Conservation (phyloP, 495 filamentous ascomycete genomes). For the Podospora sp. region DNA sequence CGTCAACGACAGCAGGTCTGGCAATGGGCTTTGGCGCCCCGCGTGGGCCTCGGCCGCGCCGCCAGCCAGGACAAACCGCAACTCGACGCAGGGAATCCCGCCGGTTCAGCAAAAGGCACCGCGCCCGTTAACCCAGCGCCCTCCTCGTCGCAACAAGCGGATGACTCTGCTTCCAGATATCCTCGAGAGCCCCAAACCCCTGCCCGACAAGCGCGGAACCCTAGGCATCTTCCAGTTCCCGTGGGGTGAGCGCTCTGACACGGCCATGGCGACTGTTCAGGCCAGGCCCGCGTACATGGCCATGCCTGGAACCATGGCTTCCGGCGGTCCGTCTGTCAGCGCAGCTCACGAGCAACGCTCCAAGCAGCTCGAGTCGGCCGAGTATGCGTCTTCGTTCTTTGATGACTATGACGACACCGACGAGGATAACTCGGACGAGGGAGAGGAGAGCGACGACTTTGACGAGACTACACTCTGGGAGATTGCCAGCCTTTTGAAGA, state of each 20-base stretch:
- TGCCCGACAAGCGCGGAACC: slow-evolving; percentile 53
- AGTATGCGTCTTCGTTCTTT: slow-evolving; percentile 52
- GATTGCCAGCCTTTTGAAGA: slow-evolving; percentile 56
- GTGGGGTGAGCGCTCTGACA: slow-evolving; percentile 59
- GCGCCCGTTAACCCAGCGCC: slow-evolving; percentile 47
- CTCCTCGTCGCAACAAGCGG: slow-evolving; percentile 53
- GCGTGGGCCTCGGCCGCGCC: slow-evolving; percentile 39
- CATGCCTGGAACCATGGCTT: slow-evolving; percentile 55
- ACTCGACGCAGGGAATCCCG: slow-evolving; percentile 27
- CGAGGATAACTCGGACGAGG: slow-evolving; percentile 38
- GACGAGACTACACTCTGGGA: slow-evolving; percentile 61
- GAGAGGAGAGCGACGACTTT: slow-evolving; percentile 53
- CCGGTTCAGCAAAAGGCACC: slow-evolving; percentile 32
- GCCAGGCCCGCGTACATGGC: slow-evolving; percentile 38
- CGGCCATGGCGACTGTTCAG: slow-evolving; percentile 39
- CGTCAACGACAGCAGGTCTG: slow-evolving; percentile 23
- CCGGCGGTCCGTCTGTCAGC: slow-evolving; percentile 35
- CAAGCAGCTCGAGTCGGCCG: slow-evolving; percentile 39
- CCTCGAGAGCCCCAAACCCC: slow-evolving; percentile 55
- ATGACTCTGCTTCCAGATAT: slow-evolving; percentile 59
- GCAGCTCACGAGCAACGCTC: slow-evolving; percentile 38
- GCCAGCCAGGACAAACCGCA: slow-evolving; percentile 38
- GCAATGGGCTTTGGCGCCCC: slow-evolving; percentile 43
- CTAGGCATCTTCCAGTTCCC: slow-evolving; percentile 61
- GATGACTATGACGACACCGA: slow-evolving; percentile 52